Evolutionary conservation across 495 filamentous ascomycete species (phyloP), one percentile per base, ranked within the genome.

Genomic region (Apodospora peruviana): DNA sequence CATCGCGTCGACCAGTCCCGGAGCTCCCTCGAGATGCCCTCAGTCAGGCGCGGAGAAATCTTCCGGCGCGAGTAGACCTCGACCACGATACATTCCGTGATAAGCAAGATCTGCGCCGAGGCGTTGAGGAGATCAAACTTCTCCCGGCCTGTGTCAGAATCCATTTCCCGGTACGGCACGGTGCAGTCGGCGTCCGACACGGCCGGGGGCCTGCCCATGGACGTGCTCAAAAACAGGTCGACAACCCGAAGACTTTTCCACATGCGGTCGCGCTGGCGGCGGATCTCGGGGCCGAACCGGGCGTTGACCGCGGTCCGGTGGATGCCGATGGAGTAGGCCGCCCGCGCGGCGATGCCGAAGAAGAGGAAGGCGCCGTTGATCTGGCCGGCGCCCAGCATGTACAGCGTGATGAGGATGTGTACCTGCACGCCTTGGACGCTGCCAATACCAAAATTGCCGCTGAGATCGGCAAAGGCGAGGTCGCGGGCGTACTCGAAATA

Each of bases 171-270:
- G 50, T 64, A 73, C 4, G 66, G 46, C 1, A 77, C 72, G 8
- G 79, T 81, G 56, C 74, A 76, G 40, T 82, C 79, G 21, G 75
- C 70, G 39, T 82, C 80, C 0, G 76, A 77, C 1, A 79, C 80
- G 2, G 79, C 77, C 0, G 80, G 80, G 1, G 80, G 80, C 0
- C 80, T 71, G 0, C 80, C 80, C 57, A 83, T 66, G 1, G 78
- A 82, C 34, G 76, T 77, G 54, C 75, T 79, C 25, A 83, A 70
- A 45, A 80, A 84, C 5, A 84, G 51, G 48, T 84, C 80, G 50
- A 82, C 66, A 45, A 84, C 75, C 1, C 80, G 71, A 11, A 84
- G 62, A 53, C 78, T 82, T 55, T 78, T 82, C 80, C 80, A 84
- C 0, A 82, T 68, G 12, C 75, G 69, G 43, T 84, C 80, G 47